Conservation (phyloP, 306 rosid species). For the Oemleria cerasiformis region DNA sequence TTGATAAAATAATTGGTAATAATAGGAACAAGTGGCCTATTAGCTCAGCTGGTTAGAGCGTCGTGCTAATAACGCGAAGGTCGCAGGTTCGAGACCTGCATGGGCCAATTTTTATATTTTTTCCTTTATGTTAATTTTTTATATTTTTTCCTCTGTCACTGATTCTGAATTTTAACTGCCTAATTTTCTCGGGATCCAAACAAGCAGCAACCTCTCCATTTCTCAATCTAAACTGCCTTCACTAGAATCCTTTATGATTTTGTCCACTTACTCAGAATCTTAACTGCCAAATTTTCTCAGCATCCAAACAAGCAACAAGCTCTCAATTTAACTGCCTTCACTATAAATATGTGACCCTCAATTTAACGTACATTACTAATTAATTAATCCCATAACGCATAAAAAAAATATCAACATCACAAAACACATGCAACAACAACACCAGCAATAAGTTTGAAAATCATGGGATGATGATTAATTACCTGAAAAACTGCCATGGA, state of each 20-base stretch:
- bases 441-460: background rate
- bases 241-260: no score
- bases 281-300: background rate
- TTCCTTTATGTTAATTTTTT: background rate
- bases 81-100: conserved; percentile 31
- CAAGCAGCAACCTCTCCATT: background rate
- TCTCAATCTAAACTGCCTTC: background rate
- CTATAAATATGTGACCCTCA: background rate
- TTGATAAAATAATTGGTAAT: background rate
- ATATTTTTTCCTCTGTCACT: no score
- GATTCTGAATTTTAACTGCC: no score
- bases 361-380: background rate
- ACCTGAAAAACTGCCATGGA: conserved; percentile 97
- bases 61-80: conserved; percentile 35
- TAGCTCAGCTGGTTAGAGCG: conserved; percentile 33
- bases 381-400: background rate
- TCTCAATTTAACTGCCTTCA: background rate
- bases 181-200: no score
- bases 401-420: background rate
- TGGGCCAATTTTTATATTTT: background rate
- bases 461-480: background rate
- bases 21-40: background rate
- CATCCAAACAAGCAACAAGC: background rate
- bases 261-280: background rate
- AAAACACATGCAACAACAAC: background rate